Base-by-base conservation (phyloP, 768 basidiomycete genomes). In the Mycena galopus region DNA sequence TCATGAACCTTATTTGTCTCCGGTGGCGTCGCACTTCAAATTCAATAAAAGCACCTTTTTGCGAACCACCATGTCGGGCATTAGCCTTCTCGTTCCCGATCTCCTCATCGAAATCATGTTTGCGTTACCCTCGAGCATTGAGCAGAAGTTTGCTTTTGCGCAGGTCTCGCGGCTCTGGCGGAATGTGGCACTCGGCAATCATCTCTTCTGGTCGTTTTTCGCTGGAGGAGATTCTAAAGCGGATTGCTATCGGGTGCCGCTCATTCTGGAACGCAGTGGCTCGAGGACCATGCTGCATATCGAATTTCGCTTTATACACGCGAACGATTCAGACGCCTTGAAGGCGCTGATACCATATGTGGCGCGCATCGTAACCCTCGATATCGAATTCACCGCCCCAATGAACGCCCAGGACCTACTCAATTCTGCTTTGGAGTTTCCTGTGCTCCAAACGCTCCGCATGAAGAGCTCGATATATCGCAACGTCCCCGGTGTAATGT, bases 161-260 rank as follows among this genome's bases (percentile, higher is more conserved):
- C 65, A 66, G 30, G 53, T 66, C 6, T 66, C 64, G 21, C 50
- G 37, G 33, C 19, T 27, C 1, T 65, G 64, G 64, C 64, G 51
- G 5, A 23, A 23, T 27, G 23, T 55, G 4, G 51, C 51, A 19
- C 51, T 65, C 33, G n/a, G 21, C 51, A 53, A 9, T 39, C 63
- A 19, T 25, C 30, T n/a, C 27, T 50, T 67, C 21, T 67, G 67
- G 67, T 50, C 67, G 11, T 67, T 47, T 7, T 51, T 67, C 33
- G 47, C 30, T 11, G 64, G 53, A 29, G 56, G 37, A 1, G 55
- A 30, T 42, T 32, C 65, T 16, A 32, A 33, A 44, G 14, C 23
- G 4, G 39, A 66, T n/a, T 66, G 35, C 30, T 19, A 23, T 30
- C 65, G 65, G 6, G 16, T 66, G 5, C 65, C 65, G 0, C 53